Conservation (phyloP, 2,329 filamentous ascomycete species). For the Alternaria postmessia region DNA sequence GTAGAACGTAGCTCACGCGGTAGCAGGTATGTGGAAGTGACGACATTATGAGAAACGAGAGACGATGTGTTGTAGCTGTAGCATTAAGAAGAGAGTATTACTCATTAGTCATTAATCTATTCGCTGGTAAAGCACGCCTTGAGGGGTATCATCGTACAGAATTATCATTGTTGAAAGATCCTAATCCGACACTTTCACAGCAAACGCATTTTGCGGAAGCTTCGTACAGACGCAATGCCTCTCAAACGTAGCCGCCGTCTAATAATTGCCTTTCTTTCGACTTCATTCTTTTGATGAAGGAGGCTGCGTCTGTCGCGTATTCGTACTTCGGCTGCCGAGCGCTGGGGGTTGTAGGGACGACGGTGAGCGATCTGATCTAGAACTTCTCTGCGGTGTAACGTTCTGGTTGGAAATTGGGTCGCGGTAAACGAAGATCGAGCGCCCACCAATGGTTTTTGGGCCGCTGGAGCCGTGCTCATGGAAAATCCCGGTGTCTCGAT, state of each 20-base stretch:
- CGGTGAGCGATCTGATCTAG: neutral
- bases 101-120: neutral
- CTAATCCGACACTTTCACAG: neutral
- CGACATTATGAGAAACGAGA: slow-evolving; percentile 7
- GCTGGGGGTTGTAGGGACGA: neutral
- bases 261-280: neutral
- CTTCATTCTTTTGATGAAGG: neutral
- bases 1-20: neutral
- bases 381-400: too few species aligned
- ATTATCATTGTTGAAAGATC: neutral
- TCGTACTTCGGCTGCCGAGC: neutral
- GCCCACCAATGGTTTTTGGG: neutral
- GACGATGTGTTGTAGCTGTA: neutral
- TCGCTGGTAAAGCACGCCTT: neutral
- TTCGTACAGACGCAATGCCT: neutral
- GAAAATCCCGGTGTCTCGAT: neutral
- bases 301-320: neutral
- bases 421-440: neutral
- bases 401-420: neutral
- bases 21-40: neutral
- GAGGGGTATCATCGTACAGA: neutral
- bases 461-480: neutral
- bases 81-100: neutral
- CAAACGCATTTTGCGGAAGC: neutral
- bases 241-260: neutral